These are phyloP conservation scores for Amanita pallidorosea DNA, from an alignment of 768 basidiomycete species.

Conservation along the genomic window DNA sequence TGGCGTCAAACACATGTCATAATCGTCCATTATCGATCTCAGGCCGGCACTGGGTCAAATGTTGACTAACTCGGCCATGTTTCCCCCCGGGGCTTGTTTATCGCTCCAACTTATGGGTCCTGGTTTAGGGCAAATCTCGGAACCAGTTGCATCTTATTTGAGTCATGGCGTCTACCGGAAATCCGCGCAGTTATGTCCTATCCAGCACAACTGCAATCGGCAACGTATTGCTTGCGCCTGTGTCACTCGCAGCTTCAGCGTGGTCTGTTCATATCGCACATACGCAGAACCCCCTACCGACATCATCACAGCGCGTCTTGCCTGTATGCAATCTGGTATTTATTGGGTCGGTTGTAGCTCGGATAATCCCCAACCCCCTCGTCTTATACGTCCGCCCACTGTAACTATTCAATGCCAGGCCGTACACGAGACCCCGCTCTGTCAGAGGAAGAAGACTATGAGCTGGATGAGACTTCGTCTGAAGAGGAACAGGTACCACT, in stretches of 20 bases:
- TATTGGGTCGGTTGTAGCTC: neutral
- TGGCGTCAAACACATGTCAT: constrained; percentile 1
- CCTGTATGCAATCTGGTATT: constrained; percentile 1
- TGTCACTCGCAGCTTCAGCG: constrained; percentile 7
- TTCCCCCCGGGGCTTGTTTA: neutral
- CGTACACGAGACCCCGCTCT: neutral
- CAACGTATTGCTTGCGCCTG: constrained; percentile 2
- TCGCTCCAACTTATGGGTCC: constrained; percentile 5
- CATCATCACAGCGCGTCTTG: neutral
- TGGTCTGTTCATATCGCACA: constrained; percentile 1
- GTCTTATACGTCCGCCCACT: neutral
- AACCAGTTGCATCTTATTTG: neutral
- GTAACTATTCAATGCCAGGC: neutral
- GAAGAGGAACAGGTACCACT: constrained; percentile 5
- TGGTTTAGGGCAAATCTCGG: neutral
- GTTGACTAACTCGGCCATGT: constrained; percentile 1
- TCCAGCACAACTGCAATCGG: neutral
- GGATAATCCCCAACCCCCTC: neutral
- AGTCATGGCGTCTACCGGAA: neutral
- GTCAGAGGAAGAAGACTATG: neutral
- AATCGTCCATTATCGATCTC: neutral
- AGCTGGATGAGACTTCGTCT: neutral
- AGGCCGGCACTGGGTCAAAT: constrained; percentile 1
- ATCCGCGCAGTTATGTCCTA: neutral
- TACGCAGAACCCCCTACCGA: neutral